Evolutionary conservation across 352 stramenopile genomes (phyloP).

Genomic region (Phytophthora rubi): DNA sequence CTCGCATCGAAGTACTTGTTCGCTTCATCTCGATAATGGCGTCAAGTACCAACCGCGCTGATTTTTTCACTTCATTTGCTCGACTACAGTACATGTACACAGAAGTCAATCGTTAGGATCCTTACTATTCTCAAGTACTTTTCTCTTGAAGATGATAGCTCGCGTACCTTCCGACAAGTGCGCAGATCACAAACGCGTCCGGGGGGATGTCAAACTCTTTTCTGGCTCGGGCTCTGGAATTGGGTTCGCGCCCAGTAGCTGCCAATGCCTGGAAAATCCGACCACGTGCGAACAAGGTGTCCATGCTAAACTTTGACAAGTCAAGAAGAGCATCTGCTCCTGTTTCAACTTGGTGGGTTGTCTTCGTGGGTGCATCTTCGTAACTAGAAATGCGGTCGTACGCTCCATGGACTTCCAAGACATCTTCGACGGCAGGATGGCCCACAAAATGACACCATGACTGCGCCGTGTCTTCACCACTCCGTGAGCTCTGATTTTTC

Average conservation of each 20-base stretch:
- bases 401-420: conserved; percentile 52
- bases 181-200: conserved; percentile 62
- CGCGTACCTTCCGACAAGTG: conserved; percentile 67
- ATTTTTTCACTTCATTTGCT: conserved; percentile 62
- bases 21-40: conserved; percentile 48
- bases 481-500: background rate
- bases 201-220: conserved; percentile 31
- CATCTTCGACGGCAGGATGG: conserved; percentile 74
- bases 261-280: conserved; percentile 34
- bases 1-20: background rate
- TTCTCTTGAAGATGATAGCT: background rate
- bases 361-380: background rate
- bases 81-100: conserved; percentile 37
- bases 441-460: conserved; percentile 71
- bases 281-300: conserved; percentile 17
- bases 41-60: conserved; percentile 45
- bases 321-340: conserved; percentile 40
- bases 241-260: conserved; percentile 12
- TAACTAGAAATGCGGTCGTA: conserved; percentile 31
- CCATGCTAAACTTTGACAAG: conserved; percentile 23
- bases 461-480: background rate
- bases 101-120: conserved; percentile 3
- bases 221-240: conserved; percentile 10
- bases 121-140: background rate
- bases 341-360: background rate